Conservation (phyloP, 495 filamentous ascomycete species). For the Xylaria scruposa region DNA sequence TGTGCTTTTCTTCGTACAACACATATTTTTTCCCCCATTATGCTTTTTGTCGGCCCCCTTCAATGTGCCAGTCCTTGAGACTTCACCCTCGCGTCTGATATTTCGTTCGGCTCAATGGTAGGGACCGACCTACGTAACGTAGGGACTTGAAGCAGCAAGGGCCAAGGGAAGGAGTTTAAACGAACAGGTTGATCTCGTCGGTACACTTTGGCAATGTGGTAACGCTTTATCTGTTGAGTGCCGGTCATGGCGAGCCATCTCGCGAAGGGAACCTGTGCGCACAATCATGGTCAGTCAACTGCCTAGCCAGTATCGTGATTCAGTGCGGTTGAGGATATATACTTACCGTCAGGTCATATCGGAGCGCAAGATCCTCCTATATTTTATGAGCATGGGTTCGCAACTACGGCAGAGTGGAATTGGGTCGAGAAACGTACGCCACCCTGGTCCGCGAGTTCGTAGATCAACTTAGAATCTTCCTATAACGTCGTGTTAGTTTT, state of each 20-base stretch:
- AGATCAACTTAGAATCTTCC: slow-evolving; percentile 91
- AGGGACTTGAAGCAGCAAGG: slow-evolving; percentile 24
- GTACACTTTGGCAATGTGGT: slow-evolving; percentile 91
- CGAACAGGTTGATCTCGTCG: slow-evolving; percentile 71
- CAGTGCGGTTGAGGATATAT: not conserved
- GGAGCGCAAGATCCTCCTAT: slow-evolving; percentile 51
- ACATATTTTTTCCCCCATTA: not conserved
- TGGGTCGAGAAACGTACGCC: slow-evolving; percentile 74
- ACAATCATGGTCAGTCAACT: not conserved
- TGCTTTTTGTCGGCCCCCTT: not conserved
- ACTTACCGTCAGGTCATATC: slow-evolving; percentile 84
- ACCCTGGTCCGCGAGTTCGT: slow-evolving; percentile 85
- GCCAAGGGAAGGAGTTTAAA: slow-evolving; percentile 9
- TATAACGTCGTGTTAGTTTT: not conserved
- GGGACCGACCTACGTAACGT: slow-evolving; percentile 29
- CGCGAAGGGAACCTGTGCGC: slow-evolving; percentile 69
- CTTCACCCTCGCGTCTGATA: not conserved
- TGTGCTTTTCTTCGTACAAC: not conserved
- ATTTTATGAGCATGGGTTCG: not conserved
- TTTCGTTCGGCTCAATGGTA: not conserved
- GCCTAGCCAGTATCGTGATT: not conserved
- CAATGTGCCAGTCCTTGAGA: not conserved
- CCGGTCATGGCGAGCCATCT: slow-evolving; percentile 88
- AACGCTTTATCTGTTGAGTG: slow-evolving; percentile 79
- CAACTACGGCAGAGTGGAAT: not conserved